phyloP scores from a whole-genome alignment of 2,329 filamentous ascomycete species.

The Bipolaris zeicola region DNA sequence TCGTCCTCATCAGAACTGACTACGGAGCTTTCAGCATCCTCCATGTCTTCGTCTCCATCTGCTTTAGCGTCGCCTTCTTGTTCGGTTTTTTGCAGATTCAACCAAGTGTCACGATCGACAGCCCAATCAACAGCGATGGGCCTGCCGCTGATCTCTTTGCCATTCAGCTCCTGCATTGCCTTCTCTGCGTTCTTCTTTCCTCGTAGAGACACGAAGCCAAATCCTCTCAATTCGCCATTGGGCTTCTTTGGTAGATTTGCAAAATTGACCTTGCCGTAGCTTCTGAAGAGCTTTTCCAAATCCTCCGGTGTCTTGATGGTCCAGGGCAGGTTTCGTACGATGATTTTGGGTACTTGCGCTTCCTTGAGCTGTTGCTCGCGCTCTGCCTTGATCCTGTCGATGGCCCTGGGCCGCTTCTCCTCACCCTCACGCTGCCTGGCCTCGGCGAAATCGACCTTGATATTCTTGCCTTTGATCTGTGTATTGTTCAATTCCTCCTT shows the following conservation, averaged over 20 bases:
- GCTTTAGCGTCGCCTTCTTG: slow-evolving; percentile 47
- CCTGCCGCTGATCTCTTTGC: slow-evolving; percentile 85
- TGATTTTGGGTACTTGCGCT: slow-evolving; percentile 76
- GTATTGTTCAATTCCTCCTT: slow-evolving; percentile 80
- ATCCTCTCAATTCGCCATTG: slow-evolving; percentile 73
- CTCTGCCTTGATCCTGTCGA: slow-evolving; percentile 67
- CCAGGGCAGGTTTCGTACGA: slow-evolving; percentile 95
- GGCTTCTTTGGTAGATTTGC: slow-evolving; percentile 81
- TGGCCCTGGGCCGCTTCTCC: slow-evolving; percentile 49
- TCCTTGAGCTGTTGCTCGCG: slow-evolving; percentile 66
- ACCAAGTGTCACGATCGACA: slow-evolving; percentile 87
- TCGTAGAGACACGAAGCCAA: slow-evolving; percentile 89
- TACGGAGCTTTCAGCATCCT: slow-evolving; percentile 46
- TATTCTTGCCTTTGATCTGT: slow-evolving; percentile 76
- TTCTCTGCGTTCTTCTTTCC: slow-evolving; percentile 90
- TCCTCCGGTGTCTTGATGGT: slow-evolving; percentile 88
- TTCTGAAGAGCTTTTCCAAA: slow-evolving; percentile 77
- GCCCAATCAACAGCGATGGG: slow-evolving; percentile 95
- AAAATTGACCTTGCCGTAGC: slow-evolving; percentile 90
- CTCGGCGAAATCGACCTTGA: slow-evolving; percentile 87
- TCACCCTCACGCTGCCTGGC: slow-evolving; percentile 71
- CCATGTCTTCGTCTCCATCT: slow-evolving; percentile 48
- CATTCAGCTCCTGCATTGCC: slow-evolving; percentile 83
- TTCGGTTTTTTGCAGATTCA: slow-evolving; percentile 59
- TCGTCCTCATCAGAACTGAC: slow-evolving; percentile 50